Conservation (phyloP, 345 rosid genomes). For the Jatropha curcas region DNA sequence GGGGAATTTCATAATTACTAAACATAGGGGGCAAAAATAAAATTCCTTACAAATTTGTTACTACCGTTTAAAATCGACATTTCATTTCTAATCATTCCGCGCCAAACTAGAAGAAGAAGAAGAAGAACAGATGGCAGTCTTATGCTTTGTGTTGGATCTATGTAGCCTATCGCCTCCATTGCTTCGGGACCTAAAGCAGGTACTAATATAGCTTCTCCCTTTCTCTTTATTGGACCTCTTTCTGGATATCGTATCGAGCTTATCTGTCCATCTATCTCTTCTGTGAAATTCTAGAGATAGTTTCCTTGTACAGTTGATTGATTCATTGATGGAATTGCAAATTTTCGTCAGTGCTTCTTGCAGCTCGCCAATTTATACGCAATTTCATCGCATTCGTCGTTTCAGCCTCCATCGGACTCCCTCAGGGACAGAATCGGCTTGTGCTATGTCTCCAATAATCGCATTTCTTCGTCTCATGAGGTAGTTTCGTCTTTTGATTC, state of each 20-base stretch:
- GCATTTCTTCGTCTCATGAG: constrained; percentile 55
- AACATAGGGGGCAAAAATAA: not conserved
- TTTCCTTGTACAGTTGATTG: not conserved
- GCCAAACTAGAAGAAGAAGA: constrained; percentile 12
- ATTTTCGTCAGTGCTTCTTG: constrained; percentile 53
- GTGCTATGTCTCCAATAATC: constrained; percentile 56
- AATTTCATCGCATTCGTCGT: constrained; percentile 36
- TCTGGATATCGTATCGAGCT: too few species aligned
- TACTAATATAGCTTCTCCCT: constrained; percentile 4
- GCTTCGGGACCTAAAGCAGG: constrained; percentile 71
- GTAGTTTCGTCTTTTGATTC: constrained; percentile 30
- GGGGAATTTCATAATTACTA: not conserved
- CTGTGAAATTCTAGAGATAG: too few species aligned
- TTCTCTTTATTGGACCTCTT: not conserved
- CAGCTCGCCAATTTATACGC: constrained; percentile 72
- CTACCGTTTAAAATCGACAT: not conserved
- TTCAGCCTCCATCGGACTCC: constrained; percentile 31
- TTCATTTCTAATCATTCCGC: constrained; percentile 9
- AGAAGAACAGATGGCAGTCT: constrained; percentile 48
- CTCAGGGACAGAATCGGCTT: constrained; percentile 61
- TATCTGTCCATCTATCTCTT: too few species aligned
- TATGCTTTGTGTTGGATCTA: constrained; percentile 76
- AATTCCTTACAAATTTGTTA: not conserved
- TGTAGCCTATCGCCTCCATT: constrained; percentile 57
- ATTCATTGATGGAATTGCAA: constrained; percentile 20